Evolutionary conservation across 73 alveolate species (phyloP), one percentile per base, ranked within the genome.

Genomic region (Halteria grandinella): DNA sequence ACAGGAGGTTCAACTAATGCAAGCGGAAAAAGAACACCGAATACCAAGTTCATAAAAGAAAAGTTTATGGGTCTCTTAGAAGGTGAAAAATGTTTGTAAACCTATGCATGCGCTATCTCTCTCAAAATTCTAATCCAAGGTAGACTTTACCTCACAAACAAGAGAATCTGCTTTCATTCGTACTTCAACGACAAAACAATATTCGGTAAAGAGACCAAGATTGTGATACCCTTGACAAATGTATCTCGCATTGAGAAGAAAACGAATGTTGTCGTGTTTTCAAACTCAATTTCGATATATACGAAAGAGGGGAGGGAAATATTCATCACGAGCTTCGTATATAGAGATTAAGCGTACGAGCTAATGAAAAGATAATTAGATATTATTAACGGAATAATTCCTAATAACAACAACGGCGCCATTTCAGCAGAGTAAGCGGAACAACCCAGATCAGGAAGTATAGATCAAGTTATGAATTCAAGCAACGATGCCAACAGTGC

Each of bases 121-220:
- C 24, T 24, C 18, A 79, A 80, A 37, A 89, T 89, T 37, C 58
- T 89, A 3, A 79, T 89, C 5, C 69, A 89, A 70, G 96, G 96
- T 2, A 75, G 91, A 47, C 21, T 89, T 34, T 89, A 89, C 34
- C 36, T 89, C 23, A 77, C 91, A 17, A 84, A 74, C 55, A 50
- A 87, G 31, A 39, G 88, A 40, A 23, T 89, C 21, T 75, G 79
- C 55, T 89, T 89, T 50, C 89, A 89, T 66, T 89, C 96, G 6
- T 70, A 73, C 39, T 89, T 89, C 57, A 89, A 89, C 69, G 78
- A 64, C 66, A 89, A 89, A 77, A 81, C 91, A 23, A 49, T 89
- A 17, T 89, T 89, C 41, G 96, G 96, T 0, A 85, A 48, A 23
- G 87, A 72, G 15, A 89, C 96, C 11, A 86, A 69, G 47, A 29